These are phyloP conservation scores for Oenanthe sinensis DNA, from an alignment of 129 eudicot genomes.

Conservation along the genomic window DNA sequence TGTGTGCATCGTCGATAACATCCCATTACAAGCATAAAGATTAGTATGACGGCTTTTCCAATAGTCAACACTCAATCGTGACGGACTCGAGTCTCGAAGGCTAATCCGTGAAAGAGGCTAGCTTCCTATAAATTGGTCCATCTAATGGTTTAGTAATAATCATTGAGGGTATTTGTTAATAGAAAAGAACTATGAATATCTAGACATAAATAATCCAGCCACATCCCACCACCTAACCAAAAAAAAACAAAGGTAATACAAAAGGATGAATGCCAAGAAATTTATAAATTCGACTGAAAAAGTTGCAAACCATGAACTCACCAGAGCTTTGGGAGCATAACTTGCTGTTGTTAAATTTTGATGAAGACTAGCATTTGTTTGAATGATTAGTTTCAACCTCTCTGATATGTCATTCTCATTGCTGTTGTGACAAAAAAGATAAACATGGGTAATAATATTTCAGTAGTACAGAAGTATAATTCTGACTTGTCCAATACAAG, in stretches of 20 bases:
- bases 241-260: not conserved
- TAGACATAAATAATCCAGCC: not conserved
- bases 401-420: slow-evolving; percentile 89
- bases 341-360: slow-evolving; percentile 45
- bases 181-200: not conserved
- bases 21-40: not conserved
- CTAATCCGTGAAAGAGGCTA: not conserved
- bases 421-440: slow-evolving; percentile 34
- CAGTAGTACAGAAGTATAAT: not conserved
- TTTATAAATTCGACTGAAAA: not conserved
- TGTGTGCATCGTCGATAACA: not conserved
- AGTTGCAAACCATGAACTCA: slow-evolving; percentile 14
- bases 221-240: not conserved
- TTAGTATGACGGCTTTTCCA: not conserved
- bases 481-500: not conserved
- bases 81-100: not conserved
- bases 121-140: not conserved
- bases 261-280: not conserved
- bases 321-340: slow-evolving; percentile 35
- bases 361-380: slow-evolving; percentile 52
- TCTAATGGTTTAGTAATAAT: not conserved
- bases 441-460: not conserved
- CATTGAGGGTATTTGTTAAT: not conserved
- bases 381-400: slow-evolving; percentile 56
- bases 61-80: not conserved